These are phyloP conservation scores for Verticillium longisporum DNA, from an alignment of 2,329 filamentous ascomycete genomes.

Conservation along the genomic window DNA sequence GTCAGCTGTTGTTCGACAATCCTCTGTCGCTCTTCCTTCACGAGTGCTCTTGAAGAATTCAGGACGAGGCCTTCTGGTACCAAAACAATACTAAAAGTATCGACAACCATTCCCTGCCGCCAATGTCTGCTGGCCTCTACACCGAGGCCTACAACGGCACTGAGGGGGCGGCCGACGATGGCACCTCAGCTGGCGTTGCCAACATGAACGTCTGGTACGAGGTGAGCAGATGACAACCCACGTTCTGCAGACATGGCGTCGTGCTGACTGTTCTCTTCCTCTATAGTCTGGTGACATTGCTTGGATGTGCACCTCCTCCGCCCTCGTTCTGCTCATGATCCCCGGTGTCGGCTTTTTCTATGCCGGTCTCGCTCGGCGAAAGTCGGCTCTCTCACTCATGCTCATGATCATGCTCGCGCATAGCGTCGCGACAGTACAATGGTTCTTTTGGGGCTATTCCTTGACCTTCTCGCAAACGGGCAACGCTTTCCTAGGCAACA, in stretches of 20 bases:
- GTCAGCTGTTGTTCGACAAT: background rate
- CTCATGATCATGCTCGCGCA: constrained; percentile 79
- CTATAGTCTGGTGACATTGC: constrained; percentile 74
- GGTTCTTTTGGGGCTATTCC: constrained; percentile 95
- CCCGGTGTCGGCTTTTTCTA: constrained; percentile 94
- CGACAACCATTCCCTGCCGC: background rate
- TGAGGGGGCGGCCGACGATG: constrained; percentile 38
- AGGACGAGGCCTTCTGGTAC: background rate
- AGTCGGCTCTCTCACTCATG: constrained; percentile 80
- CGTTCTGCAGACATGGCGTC: background rate
- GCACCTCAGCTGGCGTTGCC: constrained; percentile 44
- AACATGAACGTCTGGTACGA: constrained; percentile 72
- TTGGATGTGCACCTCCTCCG: constrained; percentile 71
- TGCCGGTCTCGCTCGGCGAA: constrained; percentile 80
- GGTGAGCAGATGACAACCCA: constrained; percentile 36
- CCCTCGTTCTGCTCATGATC: constrained; percentile 85
- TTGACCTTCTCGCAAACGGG: constrained; percentile 77
- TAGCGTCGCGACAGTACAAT: constrained; percentile 77
- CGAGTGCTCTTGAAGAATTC: constrained; percentile 3
- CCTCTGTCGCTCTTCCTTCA: constrained; percentile 3
- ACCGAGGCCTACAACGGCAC: constrained; percentile 43
- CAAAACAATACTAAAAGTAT: background rate
- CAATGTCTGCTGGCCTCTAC: constrained; percentile 27
- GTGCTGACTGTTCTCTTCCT: background rate
- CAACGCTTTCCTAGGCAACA: constrained; percentile 69